Evolutionary conservation across 2,329 filamentous ascomycete genomes (phyloP).

Genomic region (Scedosporium apiospermum): DNA sequence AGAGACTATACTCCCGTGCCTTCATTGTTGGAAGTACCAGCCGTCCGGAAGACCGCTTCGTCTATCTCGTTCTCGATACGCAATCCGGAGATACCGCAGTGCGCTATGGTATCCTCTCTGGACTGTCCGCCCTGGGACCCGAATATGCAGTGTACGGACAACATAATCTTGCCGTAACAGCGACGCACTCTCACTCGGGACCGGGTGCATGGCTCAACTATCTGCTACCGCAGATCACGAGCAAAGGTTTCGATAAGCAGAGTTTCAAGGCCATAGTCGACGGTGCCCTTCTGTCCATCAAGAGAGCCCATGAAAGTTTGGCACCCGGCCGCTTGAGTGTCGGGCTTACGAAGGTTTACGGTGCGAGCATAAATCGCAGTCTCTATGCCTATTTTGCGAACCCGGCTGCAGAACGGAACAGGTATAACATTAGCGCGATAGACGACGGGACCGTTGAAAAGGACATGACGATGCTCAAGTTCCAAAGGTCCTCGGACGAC

Average conservation of each 20-base stretch:
- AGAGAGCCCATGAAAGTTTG: slow-evolving; percentile 56
- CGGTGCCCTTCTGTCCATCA: slow-evolving; percentile 72
- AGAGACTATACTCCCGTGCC: slow-evolving; percentile 78
- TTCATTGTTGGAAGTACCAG: slow-evolving; percentile 72
- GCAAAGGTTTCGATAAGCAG: slow-evolving; percentile 74
- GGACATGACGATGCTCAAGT: slow-evolving; percentile 66
- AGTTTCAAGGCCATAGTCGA: slow-evolving; percentile 86
- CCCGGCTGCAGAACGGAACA: slow-evolving; percentile 58
- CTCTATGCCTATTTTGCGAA: slow-evolving; percentile 79
- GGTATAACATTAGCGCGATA: slow-evolving; percentile 40
- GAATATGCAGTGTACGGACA: slow-evolving; percentile 68
- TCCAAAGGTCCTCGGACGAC: slow-evolving; percentile 59
- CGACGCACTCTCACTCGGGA: slow-evolving; percentile 87
- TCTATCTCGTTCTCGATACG: slow-evolving; percentile 82
- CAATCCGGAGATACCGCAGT: slow-evolving; percentile 85
- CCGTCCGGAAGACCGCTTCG: slow-evolving; percentile 60
- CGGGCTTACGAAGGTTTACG: slow-evolving; percentile 49
- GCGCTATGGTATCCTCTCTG: slow-evolving; percentile 75
- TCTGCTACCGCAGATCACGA: slow-evolving; percentile 82
- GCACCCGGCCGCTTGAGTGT: slow-evolving; percentile 55
- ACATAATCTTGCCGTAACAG: slow-evolving; percentile 79
- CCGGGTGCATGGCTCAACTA: slow-evolving; percentile 94
- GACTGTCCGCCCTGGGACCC: slow-evolving; percentile 56
- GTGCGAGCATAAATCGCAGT: slow-evolving; percentile 77
- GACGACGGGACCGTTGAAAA: slow-evolving; percentile 53